Evolutionary conservation across 108 stramenopile species (phyloP).

Genomic region (Cyclotella cryptica): DNA sequence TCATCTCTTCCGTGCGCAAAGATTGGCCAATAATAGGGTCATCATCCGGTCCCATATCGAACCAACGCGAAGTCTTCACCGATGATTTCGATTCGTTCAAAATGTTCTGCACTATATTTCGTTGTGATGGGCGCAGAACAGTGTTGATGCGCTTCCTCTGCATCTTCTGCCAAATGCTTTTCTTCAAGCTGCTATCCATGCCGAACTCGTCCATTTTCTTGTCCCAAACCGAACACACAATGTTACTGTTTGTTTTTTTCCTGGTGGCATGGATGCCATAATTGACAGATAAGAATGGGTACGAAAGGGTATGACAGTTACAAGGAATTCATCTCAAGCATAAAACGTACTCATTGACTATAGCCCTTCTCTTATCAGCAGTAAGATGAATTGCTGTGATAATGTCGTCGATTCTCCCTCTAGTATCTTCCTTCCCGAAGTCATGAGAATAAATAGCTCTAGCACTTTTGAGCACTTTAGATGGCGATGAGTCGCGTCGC

Average conservation of each 20-base stretch:
- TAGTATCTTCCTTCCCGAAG: constrained; percentile 4
- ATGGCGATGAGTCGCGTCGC: constrained; percentile 1
- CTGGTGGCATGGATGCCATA: not conserved
- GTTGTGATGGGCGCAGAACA: constrained; percentile 24
- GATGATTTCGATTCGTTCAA: not conserved
- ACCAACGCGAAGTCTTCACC: not conserved
- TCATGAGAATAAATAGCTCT: not conserved
- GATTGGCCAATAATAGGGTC: constrained; percentile 14
- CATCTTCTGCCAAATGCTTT: constrained; percentile 41
- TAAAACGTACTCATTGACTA: constrained; percentile 27
- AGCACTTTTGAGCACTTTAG: constrained; percentile 1
- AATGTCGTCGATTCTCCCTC: constrained; percentile 18
- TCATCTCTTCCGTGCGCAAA: constrained; percentile 40
- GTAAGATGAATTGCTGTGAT: constrained; percentile 14
- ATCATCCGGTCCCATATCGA: constrained; percentile 16
- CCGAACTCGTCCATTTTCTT: not conserved
- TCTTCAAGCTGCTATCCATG: constrained; percentile 28
- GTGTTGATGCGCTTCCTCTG: constrained; percentile 35
- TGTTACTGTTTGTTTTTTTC: constrained; percentile 22
- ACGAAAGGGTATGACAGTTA: not conserved
- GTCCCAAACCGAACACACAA: constrained; percentile 8
- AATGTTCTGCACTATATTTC: constrained; percentile 27
- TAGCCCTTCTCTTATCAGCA: constrained; percentile 25
- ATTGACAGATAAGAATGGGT: not conserved
- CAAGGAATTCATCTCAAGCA: constrained; percentile 6